Base-by-base conservation (phyloP, 345 rosid species). In the Populus ilicifolia region DNA sequence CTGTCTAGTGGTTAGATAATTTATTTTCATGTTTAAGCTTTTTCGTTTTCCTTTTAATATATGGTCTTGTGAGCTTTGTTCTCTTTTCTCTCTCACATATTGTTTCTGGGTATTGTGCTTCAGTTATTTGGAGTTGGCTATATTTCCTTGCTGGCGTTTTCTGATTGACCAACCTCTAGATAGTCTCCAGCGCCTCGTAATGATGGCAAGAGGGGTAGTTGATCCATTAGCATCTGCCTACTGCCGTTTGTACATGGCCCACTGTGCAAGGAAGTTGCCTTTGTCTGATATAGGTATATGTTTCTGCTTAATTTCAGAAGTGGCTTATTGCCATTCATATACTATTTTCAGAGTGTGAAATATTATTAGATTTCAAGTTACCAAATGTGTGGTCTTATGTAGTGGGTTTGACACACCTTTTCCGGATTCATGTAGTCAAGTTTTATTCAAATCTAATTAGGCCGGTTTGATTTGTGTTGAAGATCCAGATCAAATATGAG, bases 131-230 rank as follows among this genome's bases (percentile, higher is more conserved):
- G 98, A 94, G 87, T 80, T 89, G 81, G 94, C 98, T 38, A 83
- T 94, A 64, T 87, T 93, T 82, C 98, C 97, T 76, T 94, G 97
- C 73, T 91, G 97, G 97, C 88, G 86, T 59, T 94, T 91, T 85
- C 89, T 94, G 83, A 66, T 77, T 44, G 82, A 88, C 76, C 87
- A 77, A 70, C 95, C 94, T 48, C 33, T 41, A 29, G 88, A 89
- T 63, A 81, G 83, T 84, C 82, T 91, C 79, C 89, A 86, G 74
- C 94, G 95, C 63, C 77, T 94, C 75, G 88, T 90, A 69, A 87
- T 83, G 88, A 93, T 93, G 98, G 86, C 83, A 75, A 89, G 98
- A 84, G 98, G 97, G 62, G 44, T 94, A 77, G 97, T 90, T 74
- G 93, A 93, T 91, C 95, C 97, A 44, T 74, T 94, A 78, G 91